Base-by-base conservation (phyloP, 768 basidiomycete genomes). In the Tricholoma furcatifolium region DNA sequence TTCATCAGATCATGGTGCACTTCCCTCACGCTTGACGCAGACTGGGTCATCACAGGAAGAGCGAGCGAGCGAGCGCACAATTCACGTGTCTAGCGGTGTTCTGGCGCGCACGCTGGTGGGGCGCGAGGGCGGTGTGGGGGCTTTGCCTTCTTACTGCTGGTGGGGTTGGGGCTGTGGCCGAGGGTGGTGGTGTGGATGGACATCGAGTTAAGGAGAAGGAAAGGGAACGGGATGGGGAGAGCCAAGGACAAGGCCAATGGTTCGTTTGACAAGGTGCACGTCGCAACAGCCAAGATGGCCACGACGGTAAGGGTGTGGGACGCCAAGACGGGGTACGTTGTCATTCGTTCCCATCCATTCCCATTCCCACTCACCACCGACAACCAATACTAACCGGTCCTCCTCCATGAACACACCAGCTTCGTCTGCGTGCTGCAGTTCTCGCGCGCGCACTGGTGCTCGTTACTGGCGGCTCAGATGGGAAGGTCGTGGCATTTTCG, bases 301-400 rank as follows among this genome's bases (percentile, higher is more conserved):
- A 94, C 92, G n/a, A 92, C 88, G 1, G 90, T 97, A 3, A 76
- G 94, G 3, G 81, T 98, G 0, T 98, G 96, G 96, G 84, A 88
- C 57, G 88, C 91, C 0, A 72, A 78, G 9, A 86, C 87, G 34
- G 95, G 95, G 93, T 94, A 64, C 59, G 85, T 69, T 20, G 39
- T n/a, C n/a, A n/a, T n/a, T n/a, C 18, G 11, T 23, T 30, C 17
- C 27, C 6, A 43, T 36, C 18, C 38, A 8, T 2, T 3, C 1
- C 15, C 12, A n/a, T 15, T 2, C 24, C n/a, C n/a, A n/a, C n/a
- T n/a, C n/a, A n/a, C n/a, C n/a, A n/a, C n/a, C n/a, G n/a, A n/a
- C n/a, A n/a, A n/a, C n/a, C n/a, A n/a, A n/a, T n/a, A n/a, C n/a
- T n/a, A n/a, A n/a, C n/a, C n/a, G n/a, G n/a, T n/a, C n/a, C n/a